Conservation (phyloP, 2,329 filamentous ascomycete genomes). For the Alternaria triticina region DNA sequence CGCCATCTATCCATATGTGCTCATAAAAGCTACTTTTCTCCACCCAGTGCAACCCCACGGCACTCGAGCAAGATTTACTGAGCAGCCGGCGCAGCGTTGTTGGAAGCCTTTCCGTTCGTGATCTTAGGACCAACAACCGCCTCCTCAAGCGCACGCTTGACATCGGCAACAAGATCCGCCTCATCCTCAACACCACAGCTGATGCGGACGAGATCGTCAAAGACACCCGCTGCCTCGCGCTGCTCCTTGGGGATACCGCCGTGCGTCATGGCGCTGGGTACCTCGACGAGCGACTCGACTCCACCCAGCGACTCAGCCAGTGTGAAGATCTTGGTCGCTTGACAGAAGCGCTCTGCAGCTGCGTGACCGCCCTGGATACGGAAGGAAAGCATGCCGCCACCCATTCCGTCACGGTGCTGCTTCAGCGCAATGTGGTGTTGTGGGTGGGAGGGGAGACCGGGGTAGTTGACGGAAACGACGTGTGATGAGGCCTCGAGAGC, state of each 20-base stretch:
- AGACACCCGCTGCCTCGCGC: constrained; percentile 91
- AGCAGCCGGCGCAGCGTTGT: background rate
- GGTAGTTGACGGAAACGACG: constrained; percentile 93
- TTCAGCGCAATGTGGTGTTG: constrained; percentile 83
- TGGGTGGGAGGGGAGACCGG: constrained; percentile 84
- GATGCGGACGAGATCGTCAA: constrained; percentile 89
- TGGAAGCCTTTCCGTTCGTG: constrained; percentile 19
- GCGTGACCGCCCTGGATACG: constrained; percentile 84
- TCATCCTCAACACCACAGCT: constrained; percentile 95
- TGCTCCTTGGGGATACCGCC: constrained; percentile 90
- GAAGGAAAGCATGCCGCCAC: constrained; percentile 97
- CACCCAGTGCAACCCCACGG: background rate
- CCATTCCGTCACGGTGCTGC: constrained; percentile 93
- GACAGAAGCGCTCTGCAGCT: constrained; percentile 91
- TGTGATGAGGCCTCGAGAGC: constrained; percentile 80
- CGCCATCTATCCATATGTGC: background rate
- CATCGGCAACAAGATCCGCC: constrained; percentile 81
- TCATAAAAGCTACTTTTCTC: background rate
- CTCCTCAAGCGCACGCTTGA: constrained; percentile 80
- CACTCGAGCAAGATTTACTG: background rate
- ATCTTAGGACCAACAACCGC: constrained; percentile 65
- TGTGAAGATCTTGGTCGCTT: constrained; percentile 86
- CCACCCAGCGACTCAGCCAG: constrained; percentile 92
- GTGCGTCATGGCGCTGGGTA: constrained; percentile 96
- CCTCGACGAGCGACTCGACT: constrained; percentile 88